Evolutionary conservation across 139 green algal species (phyloP), one percentile per base, ranked within the genome.

Genomic region (Helicosporidium sp.): DNA sequence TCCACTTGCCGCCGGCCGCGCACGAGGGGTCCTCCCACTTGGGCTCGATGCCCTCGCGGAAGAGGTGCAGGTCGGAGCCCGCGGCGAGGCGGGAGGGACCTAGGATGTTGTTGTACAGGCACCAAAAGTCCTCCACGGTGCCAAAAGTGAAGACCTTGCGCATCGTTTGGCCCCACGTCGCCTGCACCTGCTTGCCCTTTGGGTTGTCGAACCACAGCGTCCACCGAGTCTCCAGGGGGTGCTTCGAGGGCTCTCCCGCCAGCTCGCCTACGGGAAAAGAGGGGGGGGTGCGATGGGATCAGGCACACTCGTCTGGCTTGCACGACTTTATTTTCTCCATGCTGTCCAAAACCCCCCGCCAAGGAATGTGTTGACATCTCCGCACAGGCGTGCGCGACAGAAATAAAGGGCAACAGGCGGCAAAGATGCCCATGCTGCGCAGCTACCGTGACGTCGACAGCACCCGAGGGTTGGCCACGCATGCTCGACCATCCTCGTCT

Each of bases 71-170:
- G 52, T 94, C 91, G 8, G 82, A 75, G 7, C 68, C 75, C 8
- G 69, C 58, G 29, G 77, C 61, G 7, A 98, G 73, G 55, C 83
- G 73, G 57, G 69, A 81, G 1, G 89, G 89, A 1, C 74, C 76
- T 53, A 91, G 78, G 64, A 98, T 92, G 64, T 98, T 98, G 69
- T 96, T 96, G 76, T 93, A 97, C 55, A 98, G 61, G 61, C 85
- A 90, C 89, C 89, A 98, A 54, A 98, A 98, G 55, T 96, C 89
- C 62, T 98, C 89, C 17, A 96, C 85, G 18, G 80, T 93, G 54
- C 79, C 67, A 59, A 96, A 97, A 0, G 89, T 90, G 66, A 89
- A 94, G 5, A 98, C 83, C 7, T 65, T 48, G 25, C 76, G 60
- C 31, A 94, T 54, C 3, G 76, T 82, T 43, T 78, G 62, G 3